A percentile compares a stretch with the other conserved stretches of the same genome.
phyloP scores from a whole-genome alignment of 257 asterid genomes.

The Solanum verrucosum region DNA sequence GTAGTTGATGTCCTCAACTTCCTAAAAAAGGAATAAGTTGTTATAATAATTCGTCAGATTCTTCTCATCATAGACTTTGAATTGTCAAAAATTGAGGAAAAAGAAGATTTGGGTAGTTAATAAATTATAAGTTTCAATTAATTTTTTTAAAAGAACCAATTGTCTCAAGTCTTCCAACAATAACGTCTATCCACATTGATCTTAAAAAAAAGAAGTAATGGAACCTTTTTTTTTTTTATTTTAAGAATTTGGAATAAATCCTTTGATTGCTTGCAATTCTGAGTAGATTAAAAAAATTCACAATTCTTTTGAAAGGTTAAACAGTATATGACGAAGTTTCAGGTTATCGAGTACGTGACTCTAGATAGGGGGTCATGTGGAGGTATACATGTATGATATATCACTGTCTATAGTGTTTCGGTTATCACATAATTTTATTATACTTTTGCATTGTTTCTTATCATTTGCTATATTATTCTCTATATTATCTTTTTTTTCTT shows the following conservation, averaged over 20 bases:
- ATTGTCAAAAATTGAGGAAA: neutral
- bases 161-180: neutral
- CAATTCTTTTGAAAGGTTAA: neutral
- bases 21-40: neutral
- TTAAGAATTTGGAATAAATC: neutral
- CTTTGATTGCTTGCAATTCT: neutral
- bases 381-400: too few species aligned
- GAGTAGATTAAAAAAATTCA: neutral
- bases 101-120: slow-evolving; percentile 5
- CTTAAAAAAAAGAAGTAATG: neutral
- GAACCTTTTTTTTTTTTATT: neutral
- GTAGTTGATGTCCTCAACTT: slow-evolving; percentile 4
- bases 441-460: neutral
- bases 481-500: too few species aligned
- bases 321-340: too few species aligned
- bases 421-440: too few species aligned
- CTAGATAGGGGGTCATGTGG: too few species aligned
- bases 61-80: neutral
- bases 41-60: neutral
- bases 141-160: neutral
- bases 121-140: neutral
- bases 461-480: too few species aligned
- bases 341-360: too few species aligned
- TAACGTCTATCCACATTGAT: neutral
- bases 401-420: too few species aligned